Base-by-base conservation (phyloP, 2,329 filamentous ascomycete species). In the Colletotrichum australisinense region DNA sequence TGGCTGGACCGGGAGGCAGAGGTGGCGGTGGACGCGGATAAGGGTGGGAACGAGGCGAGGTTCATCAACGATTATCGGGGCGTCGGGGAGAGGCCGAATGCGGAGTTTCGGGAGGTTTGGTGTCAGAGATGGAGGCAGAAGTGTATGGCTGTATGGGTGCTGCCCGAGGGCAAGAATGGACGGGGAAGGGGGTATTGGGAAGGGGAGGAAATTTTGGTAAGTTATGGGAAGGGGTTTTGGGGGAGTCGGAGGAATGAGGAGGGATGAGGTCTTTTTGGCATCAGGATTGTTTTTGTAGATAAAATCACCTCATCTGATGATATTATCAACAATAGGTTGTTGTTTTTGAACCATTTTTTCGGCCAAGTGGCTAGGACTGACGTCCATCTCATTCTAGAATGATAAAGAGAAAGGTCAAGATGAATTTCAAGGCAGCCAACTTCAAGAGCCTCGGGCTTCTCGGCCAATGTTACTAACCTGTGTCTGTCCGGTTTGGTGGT, bases 181-280 rank as follows among this genome's bases (percentile, higher is more conserved):
- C 77, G 74, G 67, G 79, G 78, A 79, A 72, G 79, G 79, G 68
- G 82, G 86, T 1, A 87, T 92, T 32, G 85, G 78, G 62, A 91
- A 88, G 81, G 90, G 1, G 86, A 91, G 73, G 91, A 93, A 84
- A 89, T 93, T 66, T 78, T 92, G 64, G 89, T 93, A 14, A 92
- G 89, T 75, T 93, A 93, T 77, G 91, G 91, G 6, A 93, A 91
- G 79, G 91, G 91, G 0, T 93, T 93, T 75, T 93, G 91, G 90
- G 69, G 63, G n/a, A 22, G 22, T 26, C 38, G 65, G n/a, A 60
- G 26, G 64, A n/a, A 60, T 3, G 32, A 60, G 32, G 52, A 26
- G 22, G 19, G n/a, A 11, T 64, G 62, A 64, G 22, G 22, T 38
- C 19, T 9, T 22, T 49, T 9, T 11, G 19, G 42, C 42, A 5